Base-by-base conservation (phyloP, 2,329 filamentous ascomycete species). In the Verticillium isaacii region DNA sequence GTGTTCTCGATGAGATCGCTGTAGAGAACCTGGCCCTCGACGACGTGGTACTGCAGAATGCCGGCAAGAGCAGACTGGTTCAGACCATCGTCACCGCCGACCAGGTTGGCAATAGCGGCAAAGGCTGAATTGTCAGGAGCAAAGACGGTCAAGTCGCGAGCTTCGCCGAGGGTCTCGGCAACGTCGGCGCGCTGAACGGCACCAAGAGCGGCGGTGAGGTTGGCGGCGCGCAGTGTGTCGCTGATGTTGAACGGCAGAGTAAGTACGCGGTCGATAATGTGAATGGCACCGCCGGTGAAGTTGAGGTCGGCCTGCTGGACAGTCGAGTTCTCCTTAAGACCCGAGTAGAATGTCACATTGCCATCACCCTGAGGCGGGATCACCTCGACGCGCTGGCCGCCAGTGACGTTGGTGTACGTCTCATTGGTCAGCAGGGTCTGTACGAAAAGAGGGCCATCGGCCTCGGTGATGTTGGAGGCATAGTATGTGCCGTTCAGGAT, bases 41-140 rank as follows among this genome's bases (percentile, higher is more conserved):
- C 74, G 59, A 90, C 79, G 70, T 92, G 89, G 74, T 91, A 91
- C 32, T 79, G 74, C 37, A 91, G 77, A 58, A 90, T 80, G 32
- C 71, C 72, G 2, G 77, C 71, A 1, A 89, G 76, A 15, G 84
- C 72, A 5, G 78, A 71, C 0, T 73, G 69, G 29, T 77, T 78
- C 34, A 88, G 71, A 62, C 79, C 78, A 32, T 73, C 70, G 11
- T 86, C 69, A 62, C 79, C 78, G 32, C 73, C 70, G 12, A 86
- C 69, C 32, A 80, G 75, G 58, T 79, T 84, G 61, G 82, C 85
- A 54, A 89, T 83, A 32, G 76, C 72, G 37, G 81, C 76, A 75
- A 90, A 86, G 14, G 86, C 86, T 2, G 75, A 75, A 70, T 89
- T 86, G 69, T 76, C 80, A 1, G 88, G 88, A 0, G 83, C 86